Evolutionary conservation across 192 early-diverging fungal genomes (phyloP), one percentile per base, ranked within the genome.

Genomic region (Umbelopsis isabellina): DNA sequence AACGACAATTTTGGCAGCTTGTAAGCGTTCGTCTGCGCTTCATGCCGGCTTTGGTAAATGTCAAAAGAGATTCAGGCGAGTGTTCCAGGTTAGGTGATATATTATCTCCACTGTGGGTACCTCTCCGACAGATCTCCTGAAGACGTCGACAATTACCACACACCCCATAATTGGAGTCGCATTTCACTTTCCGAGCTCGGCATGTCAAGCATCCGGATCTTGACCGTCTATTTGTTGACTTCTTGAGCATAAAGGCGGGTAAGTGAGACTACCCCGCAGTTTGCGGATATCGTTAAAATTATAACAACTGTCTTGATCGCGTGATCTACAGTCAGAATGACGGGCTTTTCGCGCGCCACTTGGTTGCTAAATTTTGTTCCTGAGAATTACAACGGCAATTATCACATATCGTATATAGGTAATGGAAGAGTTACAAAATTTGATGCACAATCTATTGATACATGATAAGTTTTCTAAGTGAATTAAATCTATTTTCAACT

Each of bases 111-210:
- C 15, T 18, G 55, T 27, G 6, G n/a, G 21, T 18, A 21, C 65
- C 46, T 48, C 65, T 18, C 21, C 65, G 65, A 15, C 65, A 66
- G 21, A 66, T 41, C 37, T 66, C 65, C 13, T 66, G 41, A 13
- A 66, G 37, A 6, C 65, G 65, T 35, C 46, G 33, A 33, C 65
- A 66, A 48, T 66, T 66, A 4, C 65, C 65, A 66, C 65, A 66
- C 15, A 66, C 65, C 2, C 65, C 65, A 66, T n/a, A 23, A 44
- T 33, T 23, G 13, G 65, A 20, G 23, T 66, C 65, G 46, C 65
- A 66, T 30, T 66, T 66, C 27, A 66, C 65, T 22, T 41, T 66
- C 5, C 65, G 41, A 45, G 65, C 65, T 21, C 65, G 41, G 8
- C 65, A 66, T 11, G 65, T 66, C 20, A 66, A 22, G 25, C 65